Evolutionary conservation across 805 yeast genomes (phyloP), one percentile per base, ranked within the genome.

Genomic region (Starmerella bombi): DNA sequence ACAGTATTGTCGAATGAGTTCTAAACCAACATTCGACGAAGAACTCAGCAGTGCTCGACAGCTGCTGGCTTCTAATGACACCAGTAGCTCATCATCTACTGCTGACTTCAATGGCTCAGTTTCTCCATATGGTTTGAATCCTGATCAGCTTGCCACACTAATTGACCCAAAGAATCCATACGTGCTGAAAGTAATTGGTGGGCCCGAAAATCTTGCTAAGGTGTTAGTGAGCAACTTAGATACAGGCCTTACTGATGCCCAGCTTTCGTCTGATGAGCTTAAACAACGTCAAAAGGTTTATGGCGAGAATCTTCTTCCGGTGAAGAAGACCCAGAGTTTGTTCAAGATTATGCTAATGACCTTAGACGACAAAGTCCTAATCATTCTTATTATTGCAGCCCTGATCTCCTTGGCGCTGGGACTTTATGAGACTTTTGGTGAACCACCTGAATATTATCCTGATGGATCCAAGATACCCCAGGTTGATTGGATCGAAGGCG

Each of bases 401-500:
- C 63, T 84, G 2, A 74, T 91, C 3, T 85, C 97, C 0, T 69
- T 91, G 37, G 88, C 93, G 0, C 63, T 91, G 37, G 99, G 98
- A 0, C 66, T 91, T 6, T 91, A 91, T 58, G 93, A 91, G 61
- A 77, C 93, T 2, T 80, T 85, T 63, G 94, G 93, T 32, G 81
- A 80, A 49, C 85, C 79, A 0, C 67, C 82, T 0, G 75, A 74
- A 55, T 72, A 71, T 52, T 95, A 88, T 58, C 75, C 71, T 5
- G 82, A 83, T 48, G 94, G 94, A 21, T 67, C 74, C 18, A 66
- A 74, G 17, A 59, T 75, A 41, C 95, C 96, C 15, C 73, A 76
- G 53, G 93, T 91, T 25, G 94, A 88, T 54, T 91, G 97, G 96
- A 94, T 93, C 36, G 99, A 91, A 65, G 99, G 99, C 51, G 94